Conservation (phyloP, 257 asterid species). For the Solanum microdontum region DNA sequence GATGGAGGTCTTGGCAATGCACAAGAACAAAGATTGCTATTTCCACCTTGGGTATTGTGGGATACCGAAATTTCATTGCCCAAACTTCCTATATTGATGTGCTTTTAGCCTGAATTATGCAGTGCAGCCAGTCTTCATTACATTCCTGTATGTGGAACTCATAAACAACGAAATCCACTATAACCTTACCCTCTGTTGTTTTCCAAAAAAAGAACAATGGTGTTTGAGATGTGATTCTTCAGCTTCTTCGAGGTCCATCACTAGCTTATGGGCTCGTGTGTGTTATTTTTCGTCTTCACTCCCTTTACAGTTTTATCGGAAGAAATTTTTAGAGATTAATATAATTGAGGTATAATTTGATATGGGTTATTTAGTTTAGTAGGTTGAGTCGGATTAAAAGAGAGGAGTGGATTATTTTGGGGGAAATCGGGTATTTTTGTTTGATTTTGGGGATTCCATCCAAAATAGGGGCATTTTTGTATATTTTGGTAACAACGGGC, state of each 20-base stretch:
- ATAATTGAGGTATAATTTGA: not conserved
- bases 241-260: not conserved
- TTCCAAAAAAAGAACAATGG: not conserved
- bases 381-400: not conserved
- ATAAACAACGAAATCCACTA: not conserved
- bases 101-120: not conserved
- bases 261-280: not conserved
- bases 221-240: not conserved
- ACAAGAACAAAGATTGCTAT: not conserved
- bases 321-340: not conserved
- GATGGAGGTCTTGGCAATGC: not conserved
- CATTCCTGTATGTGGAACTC: not conserved
- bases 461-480: not conserved
- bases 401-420: not conserved
- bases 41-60: not conserved
- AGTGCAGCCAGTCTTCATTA: not conserved
- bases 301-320: not conserved
- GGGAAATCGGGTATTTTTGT: not conserved
- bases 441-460: not conserved
- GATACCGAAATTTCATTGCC: not conserved
- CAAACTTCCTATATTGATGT: not conserved
- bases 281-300: not conserved
- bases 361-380: not conserved
- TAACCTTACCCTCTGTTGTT: not conserved
- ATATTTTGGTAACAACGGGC: not conserved